These are phyloP conservation scores for Articulospora tetracladia DNA, from an alignment of 495 filamentous ascomycete genomes.

Conservation along the genomic window DNA sequence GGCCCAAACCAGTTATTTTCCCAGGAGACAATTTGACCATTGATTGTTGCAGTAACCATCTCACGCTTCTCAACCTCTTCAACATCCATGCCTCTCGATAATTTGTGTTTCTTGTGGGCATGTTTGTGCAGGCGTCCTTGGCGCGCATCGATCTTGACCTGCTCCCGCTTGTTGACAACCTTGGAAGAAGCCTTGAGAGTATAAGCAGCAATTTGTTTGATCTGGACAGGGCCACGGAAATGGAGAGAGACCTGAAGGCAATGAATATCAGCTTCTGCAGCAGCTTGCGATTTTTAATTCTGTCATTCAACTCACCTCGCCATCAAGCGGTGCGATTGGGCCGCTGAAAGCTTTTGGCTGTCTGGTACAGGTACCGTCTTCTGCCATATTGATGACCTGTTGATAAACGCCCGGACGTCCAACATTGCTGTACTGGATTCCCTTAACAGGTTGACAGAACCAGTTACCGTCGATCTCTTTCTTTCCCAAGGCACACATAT, in stretches of 20 bases:
- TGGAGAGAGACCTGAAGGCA: slow-evolving; percentile 58
- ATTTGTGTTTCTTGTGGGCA: neutral
- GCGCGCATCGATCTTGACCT: slow-evolving; percentile 29
- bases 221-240: slow-evolving; percentile 60
- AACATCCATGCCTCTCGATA: neutral
- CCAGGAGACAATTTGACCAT: slow-evolving; percentile 60
- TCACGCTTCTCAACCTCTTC: neutral
- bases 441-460: slow-evolving; percentile 58
- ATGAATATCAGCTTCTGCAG: neutral
- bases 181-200: neutral
- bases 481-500: slow-evolving; percentile 18
- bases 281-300: slow-evolving; percentile 3
- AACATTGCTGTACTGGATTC: slow-evolving; percentile 57
- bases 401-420: slow-evolving; percentile 54
- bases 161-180: slow-evolving; percentile 22
- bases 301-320: slow-evolving; percentile 48
- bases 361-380: slow-evolving; percentile 51
- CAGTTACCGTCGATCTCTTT: slow-evolving; percentile 34
- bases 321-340: slow-evolving; percentile 57
- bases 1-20: slow-evolving; percentile 54
- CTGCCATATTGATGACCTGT: slow-evolving; percentile 50
- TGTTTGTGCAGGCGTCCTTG: neutral
- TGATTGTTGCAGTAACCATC: slow-evolving; percentile 49
- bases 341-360: slow-evolving; percentile 47
- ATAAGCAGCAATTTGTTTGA: slow-evolving; percentile 57